Base-by-base conservation (phyloP, 345 rosid species). In the Physaria fendleri region DNA sequence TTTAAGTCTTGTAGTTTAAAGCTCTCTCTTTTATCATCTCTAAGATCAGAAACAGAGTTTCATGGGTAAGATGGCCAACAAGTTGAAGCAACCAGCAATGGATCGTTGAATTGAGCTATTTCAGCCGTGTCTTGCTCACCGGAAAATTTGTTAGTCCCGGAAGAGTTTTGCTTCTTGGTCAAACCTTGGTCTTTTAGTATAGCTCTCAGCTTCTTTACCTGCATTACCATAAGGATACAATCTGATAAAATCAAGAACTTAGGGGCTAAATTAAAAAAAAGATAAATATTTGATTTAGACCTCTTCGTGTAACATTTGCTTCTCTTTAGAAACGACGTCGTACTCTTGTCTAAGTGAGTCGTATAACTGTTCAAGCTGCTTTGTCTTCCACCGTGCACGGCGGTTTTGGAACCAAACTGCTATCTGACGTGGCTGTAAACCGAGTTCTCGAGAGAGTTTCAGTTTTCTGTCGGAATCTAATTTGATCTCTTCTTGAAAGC, bases 381-480 rank as follows among this genome's bases (percentile, higher is more conserved):
- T 87, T 1, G 85, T 73, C 67, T 87, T 91, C 98, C 96, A 87
- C 13, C 96, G 54, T 22, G 96, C 91, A 12, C 96, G 85, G 29
- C 89, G 78, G 72, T 85, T 87, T 42, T 87, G 97, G 72, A 90
- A 90, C 98, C 98, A 91, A 39, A 91, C 87, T 6, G 96, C 94
- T 41, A 87, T 78, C 75, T 91, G 98, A 52, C 98, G 77, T 7
- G 96, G 98, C 73, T 87, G 96, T n/a, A 87, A 71, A 57, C 96
- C 96, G 24, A 91, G 83, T 33, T 91, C 96, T 20, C 83, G 73
- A 4, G 98, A 85, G 35, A 91, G 80, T 78, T 77, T 84, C 77
- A 85, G 71, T n/a, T n/a, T n/a, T n/a, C n/a, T n/a, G n/a, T n/a
- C n/a, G n/a, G n/a, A n/a, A n/a, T n/a, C n/a, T n/a, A n/a, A n/a